Evolutionary conservation across 2,329 filamentous ascomycete genomes (phyloP).

Genomic region (Aureobasidium leucospermi): DNA sequence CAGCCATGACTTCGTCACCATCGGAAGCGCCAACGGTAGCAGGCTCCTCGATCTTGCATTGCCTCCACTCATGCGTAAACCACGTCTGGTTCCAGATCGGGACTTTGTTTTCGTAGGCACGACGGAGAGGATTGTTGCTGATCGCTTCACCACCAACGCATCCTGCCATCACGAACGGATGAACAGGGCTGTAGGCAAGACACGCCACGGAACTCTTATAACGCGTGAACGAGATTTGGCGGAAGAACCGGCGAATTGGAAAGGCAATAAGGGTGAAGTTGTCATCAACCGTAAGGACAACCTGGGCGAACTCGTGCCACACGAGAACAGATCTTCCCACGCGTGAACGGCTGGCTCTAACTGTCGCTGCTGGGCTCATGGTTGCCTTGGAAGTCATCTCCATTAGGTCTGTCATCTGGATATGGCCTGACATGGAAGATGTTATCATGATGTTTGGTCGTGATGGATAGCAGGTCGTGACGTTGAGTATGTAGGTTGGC

Average conservation of each 20-base stretch:
- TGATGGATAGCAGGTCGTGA: slow-evolving; percentile 47
- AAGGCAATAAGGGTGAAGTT: slow-evolving; percentile 43
- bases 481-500: slow-evolving; percentile 40
- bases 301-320: slow-evolving; percentile 50
- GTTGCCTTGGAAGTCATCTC: slow-evolving; percentile 37
- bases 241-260: slow-evolving; percentile 47
- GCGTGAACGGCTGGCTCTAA: slow-evolving; percentile 42
- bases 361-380: slow-evolving; percentile 38
- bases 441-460: slow-evolving; percentile 46
- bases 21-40: neutral
- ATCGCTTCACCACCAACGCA: slow-evolving; percentile 45
- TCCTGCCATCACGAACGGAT: slow-evolving; percentile 48
- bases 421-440: slow-evolving; percentile 48
- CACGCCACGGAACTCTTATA: slow-evolving; percentile 31
- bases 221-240: slow-evolving; percentile 32
- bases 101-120: slow-evolving; percentile 43
- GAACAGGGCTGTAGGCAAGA: slow-evolving; percentile 44
- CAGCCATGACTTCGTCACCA: neutral
- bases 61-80: slow-evolving; percentile 51
- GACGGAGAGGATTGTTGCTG: slow-evolving; percentile 45
- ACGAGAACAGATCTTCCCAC: slow-evolving; percentile 41
- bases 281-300: slow-evolving; percentile 49
- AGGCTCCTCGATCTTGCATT: slow-evolving; percentile 14
- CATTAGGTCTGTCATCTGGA: slow-evolving; percentile 48
- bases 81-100: slow-evolving; percentile 48